A percentile compares a stretch with the other conserved stretches of the same genome.
phyloP scores from a whole-genome alignment of 495 filamentous ascomycete species.

The Penicillium mononematosum region DNA sequence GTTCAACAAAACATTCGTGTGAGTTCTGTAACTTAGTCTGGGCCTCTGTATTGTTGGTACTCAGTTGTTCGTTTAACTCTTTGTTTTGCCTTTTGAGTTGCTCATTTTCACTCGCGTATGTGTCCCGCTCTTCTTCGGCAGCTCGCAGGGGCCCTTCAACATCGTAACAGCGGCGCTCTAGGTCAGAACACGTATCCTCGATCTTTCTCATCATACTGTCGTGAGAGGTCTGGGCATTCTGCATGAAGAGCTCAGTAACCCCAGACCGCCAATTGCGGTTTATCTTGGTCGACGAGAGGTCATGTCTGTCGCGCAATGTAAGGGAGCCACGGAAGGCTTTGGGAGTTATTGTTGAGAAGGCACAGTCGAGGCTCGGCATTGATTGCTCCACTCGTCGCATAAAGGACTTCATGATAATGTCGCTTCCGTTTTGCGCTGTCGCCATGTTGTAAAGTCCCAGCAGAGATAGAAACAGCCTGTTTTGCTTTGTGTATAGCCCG shows the following conservation, averaged over 20 bases:
- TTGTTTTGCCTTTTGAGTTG: conserved; percentile 28
- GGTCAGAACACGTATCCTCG: conserved; percentile 51
- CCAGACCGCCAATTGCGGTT: conserved; percentile 47
- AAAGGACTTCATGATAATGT: conserved; percentile 20
- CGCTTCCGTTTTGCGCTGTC: conserved; percentile 14
- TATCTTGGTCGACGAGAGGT: conserved; percentile 5
- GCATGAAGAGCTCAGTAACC: conserved; percentile 36
- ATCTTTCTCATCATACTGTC: conserved; percentile 47
- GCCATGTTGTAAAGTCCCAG: conserved; percentile 30
- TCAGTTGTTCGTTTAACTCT: conserved; percentile 11
- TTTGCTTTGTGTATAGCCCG: conserved; percentile 25
- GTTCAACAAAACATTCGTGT: conserved; percentile 18
- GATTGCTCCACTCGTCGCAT: conserved; percentile 18
- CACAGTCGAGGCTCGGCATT: conserved; percentile 15
- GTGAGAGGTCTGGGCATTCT: conserved; percentile 36
- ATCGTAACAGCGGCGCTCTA: conserved; percentile 53
- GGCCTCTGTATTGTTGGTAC: conserved; percentile 23
- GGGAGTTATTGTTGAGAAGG: conserved; percentile 19
- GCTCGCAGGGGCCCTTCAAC: conserved; percentile 49
- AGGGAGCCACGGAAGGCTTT: conserved; percentile 14
- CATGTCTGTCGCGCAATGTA: conserved; percentile 11
- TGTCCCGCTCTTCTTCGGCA: conserved; percentile 44
- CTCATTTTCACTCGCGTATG: conserved; percentile 29
- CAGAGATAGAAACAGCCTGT: conserved; percentile 31
- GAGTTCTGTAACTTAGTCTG: conserved; percentile 28